Evolutionary conservation across 2,329 filamentous ascomycete genomes (phyloP).

Genomic region (Aspergillus fischeri): DNA sequence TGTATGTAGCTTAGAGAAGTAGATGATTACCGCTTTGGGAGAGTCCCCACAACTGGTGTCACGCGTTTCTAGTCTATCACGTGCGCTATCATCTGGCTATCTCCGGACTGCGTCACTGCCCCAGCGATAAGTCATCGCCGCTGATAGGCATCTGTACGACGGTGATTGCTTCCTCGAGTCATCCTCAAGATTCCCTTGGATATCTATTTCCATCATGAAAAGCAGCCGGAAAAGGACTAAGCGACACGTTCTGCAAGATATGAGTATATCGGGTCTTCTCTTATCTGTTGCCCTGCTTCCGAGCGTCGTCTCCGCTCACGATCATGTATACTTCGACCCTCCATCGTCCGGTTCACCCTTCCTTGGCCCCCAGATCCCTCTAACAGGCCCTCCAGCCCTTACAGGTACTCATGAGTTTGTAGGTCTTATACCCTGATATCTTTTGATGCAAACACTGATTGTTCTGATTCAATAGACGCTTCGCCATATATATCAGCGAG

Average conservation of each 20-base stretch:
- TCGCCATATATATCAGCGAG: conserved; percentile 90
- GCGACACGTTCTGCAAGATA: conserved; percentile 10
- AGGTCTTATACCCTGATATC: conserved; percentile 6
- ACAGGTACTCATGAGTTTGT: conserved; percentile 35
- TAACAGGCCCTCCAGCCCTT: conserved; percentile 17
- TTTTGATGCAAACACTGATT: background rate
- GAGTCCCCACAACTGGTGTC: background rate
- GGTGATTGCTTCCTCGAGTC: background rate
- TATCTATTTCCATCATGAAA: conserved; percentile 20
- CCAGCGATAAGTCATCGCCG: conserved; percentile 1
- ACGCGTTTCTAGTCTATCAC: background rate
- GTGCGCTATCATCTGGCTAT: conserved; percentile 11
- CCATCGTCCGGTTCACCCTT: conserved; percentile 24
- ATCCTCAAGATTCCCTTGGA: conserved; percentile 12
- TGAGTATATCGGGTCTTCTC: conserved; percentile 16
- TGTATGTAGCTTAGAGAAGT: background rate
- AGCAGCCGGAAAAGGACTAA: conserved; percentile 10
- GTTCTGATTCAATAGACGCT: conserved; percentile 44
- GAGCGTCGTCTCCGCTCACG: conserved; percentile 17
- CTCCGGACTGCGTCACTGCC: conserved; percentile 25
- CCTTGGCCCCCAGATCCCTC: conserved; percentile 31
- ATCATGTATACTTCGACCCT: conserved; percentile 22
- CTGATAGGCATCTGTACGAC: background rate
- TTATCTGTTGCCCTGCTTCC: conserved; percentile 21
- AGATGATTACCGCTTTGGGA: background rate